A percentile compares a stretch with the other conserved stretches of the same genome.
These are phyloP conservation scores for Fulvia fulva DNA, from an alignment of 2,329 filamentous ascomycete genomes.

Conservation along the genomic window DNA sequence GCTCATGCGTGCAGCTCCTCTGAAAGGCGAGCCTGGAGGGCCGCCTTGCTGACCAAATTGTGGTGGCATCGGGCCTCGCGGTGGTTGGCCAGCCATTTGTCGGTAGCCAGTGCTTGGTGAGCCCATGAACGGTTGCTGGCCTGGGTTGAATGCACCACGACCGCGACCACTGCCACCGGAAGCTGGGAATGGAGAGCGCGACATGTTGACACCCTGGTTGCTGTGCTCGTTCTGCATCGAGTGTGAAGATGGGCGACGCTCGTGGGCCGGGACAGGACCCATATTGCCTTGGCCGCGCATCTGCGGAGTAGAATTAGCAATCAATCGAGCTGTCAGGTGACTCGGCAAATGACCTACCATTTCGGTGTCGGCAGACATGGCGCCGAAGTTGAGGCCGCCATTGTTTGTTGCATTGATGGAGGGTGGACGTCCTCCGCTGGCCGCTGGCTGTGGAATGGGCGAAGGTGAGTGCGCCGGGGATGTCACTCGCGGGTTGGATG, in stretches of 20 bases:
- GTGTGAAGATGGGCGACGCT: constrained; percentile 81
- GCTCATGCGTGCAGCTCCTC: constrained; percentile 51
- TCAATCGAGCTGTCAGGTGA: constrained; percentile 9
- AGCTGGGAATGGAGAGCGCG: constrained; percentile 37
- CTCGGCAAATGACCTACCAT: constrained; percentile 51
- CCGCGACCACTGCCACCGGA: constrained; percentile 49
- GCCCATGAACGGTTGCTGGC: constrained; percentile 49
- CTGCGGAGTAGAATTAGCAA: constrained; percentile 14
- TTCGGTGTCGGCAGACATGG: constrained; percentile 69
- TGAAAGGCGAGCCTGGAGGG: constrained; percentile 39
- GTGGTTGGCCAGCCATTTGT: constrained; percentile 48
- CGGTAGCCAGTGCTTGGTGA: constrained; percentile 55
- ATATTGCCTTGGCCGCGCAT: constrained; percentile 23
- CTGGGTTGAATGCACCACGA: constrained; percentile 46
- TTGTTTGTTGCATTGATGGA: constrained; percentile 67
- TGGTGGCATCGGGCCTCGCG: constrained; percentile 50
- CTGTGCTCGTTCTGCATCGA: constrained; percentile 72
- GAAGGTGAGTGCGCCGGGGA: constrained; percentile 87
- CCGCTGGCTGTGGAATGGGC: constrained; percentile 84
- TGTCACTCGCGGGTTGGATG: constrained; percentile 64
- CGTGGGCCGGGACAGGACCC: constrained; percentile 62
- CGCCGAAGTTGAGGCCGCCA: constrained; percentile 76
- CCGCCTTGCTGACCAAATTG: constrained; percentile 33
- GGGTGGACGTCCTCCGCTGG: constrained; percentile 78
- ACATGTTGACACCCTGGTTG: constrained; percentile 49